Percentiles rank a stretch among this genome's conserved stretches.
phyloP scores from a whole-genome alignment of 2,329 filamentous ascomycete genomes.

The Fusarium sp. region DNA sequence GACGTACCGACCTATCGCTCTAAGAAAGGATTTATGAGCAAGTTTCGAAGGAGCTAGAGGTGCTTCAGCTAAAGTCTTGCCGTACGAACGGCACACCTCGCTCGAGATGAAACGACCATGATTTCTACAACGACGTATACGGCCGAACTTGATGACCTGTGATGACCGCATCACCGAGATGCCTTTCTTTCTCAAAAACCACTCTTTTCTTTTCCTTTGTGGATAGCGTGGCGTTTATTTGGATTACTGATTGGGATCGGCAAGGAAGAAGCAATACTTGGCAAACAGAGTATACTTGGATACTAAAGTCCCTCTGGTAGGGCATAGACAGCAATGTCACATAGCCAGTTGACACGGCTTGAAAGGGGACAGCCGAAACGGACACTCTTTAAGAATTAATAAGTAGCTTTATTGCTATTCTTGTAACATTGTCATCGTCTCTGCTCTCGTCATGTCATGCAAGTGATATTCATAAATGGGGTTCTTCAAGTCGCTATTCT shows the following conservation, averaged over 20 bases:
- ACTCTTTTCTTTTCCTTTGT: constrained; percentile 25
- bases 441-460: constrained; percentile 10
- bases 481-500: constrained; percentile 1
- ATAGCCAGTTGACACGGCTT: constrained; percentile 23
- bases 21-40: constrained; percentile 46
- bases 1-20: constrained; percentile 48
- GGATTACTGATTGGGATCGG: constrained; percentile 7
- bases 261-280: constrained; percentile 2
- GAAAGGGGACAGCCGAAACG: constrained; percentile 14
- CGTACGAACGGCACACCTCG: constrained; percentile 18
- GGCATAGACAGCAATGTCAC: constrained; percentile 31
- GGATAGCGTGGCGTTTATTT: constrained; percentile 43
- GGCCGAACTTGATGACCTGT: constrained; percentile 36
- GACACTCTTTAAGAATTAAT: constrained; percentile 44
- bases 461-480: neutral
- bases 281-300: constrained; percentile 17
- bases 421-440: constrained; percentile 29
- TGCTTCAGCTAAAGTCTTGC: constrained; percentile 7
- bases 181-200: constrained; percentile 10
- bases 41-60: constrained; percentile 42
- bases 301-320: constrained; percentile 44
- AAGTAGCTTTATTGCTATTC: constrained; percentile 38
- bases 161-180: constrained; percentile 37
- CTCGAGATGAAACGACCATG: constrained; percentile 26
- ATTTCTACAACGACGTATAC: constrained; percentile 34